Evolutionary conservation across 352 stramenopile genomes (phyloP), one percentile per base, ranked within the genome.

Genomic region (Pythium graminicola): DNA sequence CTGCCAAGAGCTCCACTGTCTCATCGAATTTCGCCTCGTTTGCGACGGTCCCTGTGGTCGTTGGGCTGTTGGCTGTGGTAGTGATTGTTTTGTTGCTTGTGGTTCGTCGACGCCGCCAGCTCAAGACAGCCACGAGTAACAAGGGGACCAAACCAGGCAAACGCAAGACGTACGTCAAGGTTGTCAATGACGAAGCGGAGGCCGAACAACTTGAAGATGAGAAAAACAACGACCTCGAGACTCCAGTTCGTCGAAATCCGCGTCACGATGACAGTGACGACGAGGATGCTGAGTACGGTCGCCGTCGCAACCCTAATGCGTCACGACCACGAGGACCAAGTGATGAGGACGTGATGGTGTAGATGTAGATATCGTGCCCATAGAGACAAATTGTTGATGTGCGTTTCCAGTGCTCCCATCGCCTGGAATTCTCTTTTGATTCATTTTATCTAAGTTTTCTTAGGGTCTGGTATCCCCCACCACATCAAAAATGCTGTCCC

Each of bases 401-500:
- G 35, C 17, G 17, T 41, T 14, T 6, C 35, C 35, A 41, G 6
- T 13, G 32, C 22, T 53, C 32, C 32, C 29, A 43, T 53, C 22
- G 31, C n/a, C 42, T 48, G 27, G 27, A 19, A 41, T 9, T 49
- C 23, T 44, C 14, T 44, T 17, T n/a, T 44, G n/a, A 33, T 6
- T 42, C 31, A 8, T 50, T 14, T 17, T 33, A 19, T 16, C 35
- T 16, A 9, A 24, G 29, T 13, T 3, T 31, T 35, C 9, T 22
- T 26, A 32, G 3, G 19, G 60, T n/a, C 40, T 61, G 23, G 31
- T 40, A 17, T 56, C 39, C 23, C 53, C 64, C 29, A 57, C 65
- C 13, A 63, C 69, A 16, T 85, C 72, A 36, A 89, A 86, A 20
- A 89, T 59, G 8, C 69, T 69, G 39, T 86, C 67, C 75, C 75